Conservation (phyloP, 345 rosid species). For the Tarenaya hassleriana region DNA sequence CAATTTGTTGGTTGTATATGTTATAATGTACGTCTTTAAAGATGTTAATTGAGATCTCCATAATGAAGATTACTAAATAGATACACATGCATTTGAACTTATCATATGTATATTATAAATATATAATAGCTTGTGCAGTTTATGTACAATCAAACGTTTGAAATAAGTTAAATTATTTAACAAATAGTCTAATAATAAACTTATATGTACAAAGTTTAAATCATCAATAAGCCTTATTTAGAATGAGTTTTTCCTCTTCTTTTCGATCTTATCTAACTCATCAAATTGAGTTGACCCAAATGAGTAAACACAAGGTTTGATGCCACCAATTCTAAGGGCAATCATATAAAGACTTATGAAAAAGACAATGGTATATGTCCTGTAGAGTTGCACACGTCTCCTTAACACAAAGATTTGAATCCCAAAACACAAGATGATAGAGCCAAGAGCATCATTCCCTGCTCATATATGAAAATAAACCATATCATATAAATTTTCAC, state of each 20-base stretch:
- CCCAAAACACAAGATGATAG: conserved; percentile 52
- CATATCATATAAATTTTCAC: conserved; percentile 1
- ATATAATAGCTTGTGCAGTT: too few relatives aligned
- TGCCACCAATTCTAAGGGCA: conserved; percentile 67
- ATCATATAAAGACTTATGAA: conserved; percentile 56
- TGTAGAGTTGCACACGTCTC: conserved; percentile 28
- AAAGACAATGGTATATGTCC: conserved; percentile 31
- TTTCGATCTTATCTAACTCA: conserved; percentile 50
- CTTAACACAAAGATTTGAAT: conserved; percentile 42
- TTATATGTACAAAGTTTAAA: too few relatives aligned
- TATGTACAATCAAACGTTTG: too few relatives aligned
- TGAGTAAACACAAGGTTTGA: conserved; percentile 72
- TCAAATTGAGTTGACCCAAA: conserved; percentile 78
- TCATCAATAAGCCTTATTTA: too few relatives aligned
- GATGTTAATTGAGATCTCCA: too few relatives aligned
- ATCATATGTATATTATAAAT: too few relatives aligned
- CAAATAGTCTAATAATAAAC: too few relatives aligned
- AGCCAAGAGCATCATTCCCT: conserved; percentile 64
- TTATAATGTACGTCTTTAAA: too few relatives aligned
- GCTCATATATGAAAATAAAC: not conserved
- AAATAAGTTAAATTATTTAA: too few relatives aligned
- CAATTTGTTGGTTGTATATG: too few relatives aligned
- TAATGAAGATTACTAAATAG: too few relatives aligned
- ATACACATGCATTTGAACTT: too few relatives aligned
- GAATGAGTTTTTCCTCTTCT: conserved; percentile 59